Conservation (phyloP, 306 rosid genomes). For the Inga laurina region DNA sequence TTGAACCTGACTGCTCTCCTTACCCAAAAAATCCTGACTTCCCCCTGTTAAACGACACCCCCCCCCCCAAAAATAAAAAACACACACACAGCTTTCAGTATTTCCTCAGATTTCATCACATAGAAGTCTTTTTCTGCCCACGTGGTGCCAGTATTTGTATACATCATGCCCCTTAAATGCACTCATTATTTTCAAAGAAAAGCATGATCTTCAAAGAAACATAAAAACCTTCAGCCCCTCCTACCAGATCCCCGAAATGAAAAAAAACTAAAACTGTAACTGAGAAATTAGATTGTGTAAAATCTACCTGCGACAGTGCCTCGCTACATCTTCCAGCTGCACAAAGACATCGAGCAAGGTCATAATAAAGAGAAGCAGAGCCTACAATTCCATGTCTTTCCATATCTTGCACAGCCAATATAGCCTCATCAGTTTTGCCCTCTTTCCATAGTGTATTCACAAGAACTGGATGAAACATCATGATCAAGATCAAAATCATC, state of each 20-base stretch:
- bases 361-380: constrained; percentile 94
- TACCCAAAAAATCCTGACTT: background rate
- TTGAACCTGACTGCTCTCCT: background rate
- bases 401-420: constrained; percentile 67
- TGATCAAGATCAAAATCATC: constrained; percentile 32
- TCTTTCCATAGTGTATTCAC: constrained; percentile 84
- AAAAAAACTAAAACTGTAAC: background rate
- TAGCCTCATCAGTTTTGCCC: constrained; percentile 85
- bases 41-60: background rate
- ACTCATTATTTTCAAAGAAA: background rate
- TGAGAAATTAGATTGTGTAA: constrained; percentile 20
- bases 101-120: background rate
- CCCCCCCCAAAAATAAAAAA: background rate
- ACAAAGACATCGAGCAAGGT: constrained; percentile 93
- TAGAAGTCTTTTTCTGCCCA: background rate
- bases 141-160: background rate
- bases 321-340: constrained; percentile 87
- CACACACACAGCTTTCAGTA: no score
- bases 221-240: background rate
- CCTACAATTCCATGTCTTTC: constrained; percentile 93
- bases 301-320: constrained; percentile 79
- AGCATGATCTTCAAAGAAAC: background rate
- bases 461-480: constrained; percentile 61
- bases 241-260: background rate
- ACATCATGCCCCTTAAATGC: background rate